A percentile compares a stretch with the other conserved stretches of the same genome.
Conservation (phyloP, 2,329 filamentous ascomycete genomes). For the Calonectria multiphialidica region DNA sequence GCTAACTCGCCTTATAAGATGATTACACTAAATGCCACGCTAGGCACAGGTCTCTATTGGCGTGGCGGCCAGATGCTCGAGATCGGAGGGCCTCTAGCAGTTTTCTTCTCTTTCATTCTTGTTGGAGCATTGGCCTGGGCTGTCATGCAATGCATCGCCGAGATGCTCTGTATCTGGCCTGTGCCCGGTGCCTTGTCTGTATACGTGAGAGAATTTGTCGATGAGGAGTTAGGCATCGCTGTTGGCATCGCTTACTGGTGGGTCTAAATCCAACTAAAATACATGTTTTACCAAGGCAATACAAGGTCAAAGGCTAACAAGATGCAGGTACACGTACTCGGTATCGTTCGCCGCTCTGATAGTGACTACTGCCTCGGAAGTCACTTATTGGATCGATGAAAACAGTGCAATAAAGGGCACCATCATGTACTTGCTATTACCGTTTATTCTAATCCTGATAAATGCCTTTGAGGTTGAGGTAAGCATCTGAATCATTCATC, state of each 20-base stretch:
- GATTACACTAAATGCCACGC: slow-evolving; percentile 6
- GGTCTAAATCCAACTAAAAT: neutral
- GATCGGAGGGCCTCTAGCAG: neutral
- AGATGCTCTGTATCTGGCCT: slow-evolving; percentile 11
- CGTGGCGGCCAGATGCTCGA: slow-evolving; percentile 7
- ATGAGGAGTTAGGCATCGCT: slow-evolving; percentile 5
- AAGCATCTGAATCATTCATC: neutral
- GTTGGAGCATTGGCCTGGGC: slow-evolving; percentile 3
- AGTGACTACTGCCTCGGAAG: neutral
- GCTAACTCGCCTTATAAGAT: neutral
- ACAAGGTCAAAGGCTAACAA: neutral
- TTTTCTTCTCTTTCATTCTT: neutral
- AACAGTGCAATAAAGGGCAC: neutral
- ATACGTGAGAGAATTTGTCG: neutral
- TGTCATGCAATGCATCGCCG: slow-evolving; percentile 9
- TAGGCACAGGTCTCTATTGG: slow-evolving; percentile 8
- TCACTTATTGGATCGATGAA: neutral
- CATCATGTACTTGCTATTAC: neutral
- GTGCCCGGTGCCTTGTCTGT: slow-evolving; percentile 8
- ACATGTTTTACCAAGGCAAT: too few species aligned
- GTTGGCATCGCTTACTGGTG: slow-evolving; percentile 9
- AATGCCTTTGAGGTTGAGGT: neutral
- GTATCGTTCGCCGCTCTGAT: neutral
- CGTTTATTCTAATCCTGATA: neutral
- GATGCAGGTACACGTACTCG: neutral